Conservation (phyloP, 257 asterid species). For the Solanum sejunctum region DNA sequence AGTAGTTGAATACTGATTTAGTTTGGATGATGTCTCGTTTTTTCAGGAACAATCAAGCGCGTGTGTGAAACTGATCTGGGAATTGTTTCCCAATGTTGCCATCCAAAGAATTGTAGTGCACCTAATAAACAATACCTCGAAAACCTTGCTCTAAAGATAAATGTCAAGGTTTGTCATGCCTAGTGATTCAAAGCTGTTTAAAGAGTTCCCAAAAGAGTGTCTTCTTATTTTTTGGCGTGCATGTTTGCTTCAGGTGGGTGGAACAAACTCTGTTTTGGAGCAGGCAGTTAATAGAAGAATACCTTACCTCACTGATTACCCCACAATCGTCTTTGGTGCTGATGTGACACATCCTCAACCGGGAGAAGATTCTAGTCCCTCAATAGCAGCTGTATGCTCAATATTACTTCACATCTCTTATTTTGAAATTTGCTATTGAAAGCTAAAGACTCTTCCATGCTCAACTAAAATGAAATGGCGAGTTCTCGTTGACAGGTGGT, state of each 20-base stretch:
- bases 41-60: conserved; percentile 58
- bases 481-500: conserved; percentile 48
- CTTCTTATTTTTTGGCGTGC: background rate
- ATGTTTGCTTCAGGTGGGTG: conserved; percentile 51
- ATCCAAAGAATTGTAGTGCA: conserved; percentile 22
- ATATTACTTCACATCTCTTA: background rate
- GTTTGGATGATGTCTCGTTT: background rate
- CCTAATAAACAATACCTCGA: conserved; percentile 44
- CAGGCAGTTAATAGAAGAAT: conserved; percentile 15
- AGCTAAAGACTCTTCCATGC: background rate
- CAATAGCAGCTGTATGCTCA: conserved; percentile 67
- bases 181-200: background rate
- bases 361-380: conserved; percentile 77
- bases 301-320: conserved; percentile 30
- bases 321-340: conserved; percentile 80
- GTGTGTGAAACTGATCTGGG: conserved; percentile 77
- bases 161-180: conserved; percentile 53
- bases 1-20: background rate
- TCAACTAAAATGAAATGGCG: background rate
- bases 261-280: conserved; percentile 44
- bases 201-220: background rate
- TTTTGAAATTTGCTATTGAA: background rate
- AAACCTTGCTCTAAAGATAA: conserved; percentile 62
- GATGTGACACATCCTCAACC: conserved; percentile 90
- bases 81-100: conserved; percentile 82